A percentile compares a stretch with the other conserved stretches of the same genome.
Conservation (phyloP, 163 green algal species). For the Smithsoniella earleae region DNA sequence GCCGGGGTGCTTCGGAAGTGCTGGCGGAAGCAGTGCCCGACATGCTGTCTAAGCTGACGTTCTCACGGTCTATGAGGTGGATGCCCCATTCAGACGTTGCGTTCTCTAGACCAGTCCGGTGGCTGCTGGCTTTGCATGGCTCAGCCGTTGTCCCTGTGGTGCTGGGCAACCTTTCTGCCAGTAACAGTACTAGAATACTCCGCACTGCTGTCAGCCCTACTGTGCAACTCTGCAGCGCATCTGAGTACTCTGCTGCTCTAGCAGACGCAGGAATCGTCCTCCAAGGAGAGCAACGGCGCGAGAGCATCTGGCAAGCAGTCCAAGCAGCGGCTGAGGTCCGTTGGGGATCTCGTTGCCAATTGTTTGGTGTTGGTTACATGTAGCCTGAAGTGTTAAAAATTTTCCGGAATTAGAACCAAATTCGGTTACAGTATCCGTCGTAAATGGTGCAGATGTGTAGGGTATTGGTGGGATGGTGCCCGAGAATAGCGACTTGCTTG, state of each 20-base stretch:
- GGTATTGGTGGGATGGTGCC: constrained; percentile 39
- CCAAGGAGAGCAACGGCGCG: constrained; percentile 41
- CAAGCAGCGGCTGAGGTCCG: constrained; percentile 37
- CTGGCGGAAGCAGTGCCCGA: constrained; percentile 66
- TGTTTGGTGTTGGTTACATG: too few relatives aligned
- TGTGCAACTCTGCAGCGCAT: constrained; percentile 39
- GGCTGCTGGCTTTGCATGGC: constrained; percentile 89
- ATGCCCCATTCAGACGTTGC: constrained; percentile 37
- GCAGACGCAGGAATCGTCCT: constrained; percentile 50
- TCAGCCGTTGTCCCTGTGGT: constrained; percentile 57
- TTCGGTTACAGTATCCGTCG: too few relatives aligned
- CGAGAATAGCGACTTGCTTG: constrained; percentile 45
- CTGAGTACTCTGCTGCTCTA: constrained; percentile 48
- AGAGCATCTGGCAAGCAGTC: constrained; percentile 63
- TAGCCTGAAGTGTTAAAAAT: too few relatives aligned
- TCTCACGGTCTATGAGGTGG: constrained; percentile 93
- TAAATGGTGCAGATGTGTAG: not conserved
- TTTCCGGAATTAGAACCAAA: too few relatives aligned
- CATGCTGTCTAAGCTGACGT: constrained; percentile 63
- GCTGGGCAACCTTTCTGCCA: constrained; percentile 48
- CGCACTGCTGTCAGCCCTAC: constrained; percentile 40
- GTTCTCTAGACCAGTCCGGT: constrained; percentile 86
- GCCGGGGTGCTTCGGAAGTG: constrained; percentile 43
- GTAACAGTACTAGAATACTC: constrained; percentile 50
- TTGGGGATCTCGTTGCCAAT: too few relatives aligned